Percentiles rank a stretch among this genome's conserved stretches.
These are phyloP conservation scores for Shiraia sp. DNA, from an alignment of 2,329 filamentous ascomycete species.

Conservation along the genomic window DNA sequence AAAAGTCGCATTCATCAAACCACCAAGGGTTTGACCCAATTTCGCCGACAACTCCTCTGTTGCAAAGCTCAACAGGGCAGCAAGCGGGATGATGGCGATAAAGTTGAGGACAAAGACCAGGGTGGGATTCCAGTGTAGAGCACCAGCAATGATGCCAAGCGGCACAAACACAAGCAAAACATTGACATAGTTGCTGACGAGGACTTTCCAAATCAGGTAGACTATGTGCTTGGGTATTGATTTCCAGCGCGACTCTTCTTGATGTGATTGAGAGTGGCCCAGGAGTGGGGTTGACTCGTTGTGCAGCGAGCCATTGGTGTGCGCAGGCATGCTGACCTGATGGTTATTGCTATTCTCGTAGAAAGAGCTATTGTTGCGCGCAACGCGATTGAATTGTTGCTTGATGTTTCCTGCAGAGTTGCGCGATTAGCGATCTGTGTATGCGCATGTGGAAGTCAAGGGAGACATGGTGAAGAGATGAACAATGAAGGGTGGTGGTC, in stretches of 20 bases:
- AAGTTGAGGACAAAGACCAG: slow-evolving; percentile 78
- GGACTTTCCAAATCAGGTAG: slow-evolving; percentile 47
- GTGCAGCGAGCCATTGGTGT: slow-evolving; percentile 30
- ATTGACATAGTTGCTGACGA: slow-evolving; percentile 64
- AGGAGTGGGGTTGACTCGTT: slow-evolving; percentile 38
- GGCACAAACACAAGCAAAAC: slow-evolving; percentile 74
- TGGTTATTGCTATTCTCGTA: slow-evolving; percentile 5
- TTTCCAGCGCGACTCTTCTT: slow-evolving; percentile 33
- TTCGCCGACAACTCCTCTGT: slow-evolving; percentile 76
- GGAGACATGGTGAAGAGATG: no score
- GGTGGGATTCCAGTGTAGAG: slow-evolving; percentile 64
- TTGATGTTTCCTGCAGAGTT: slow-evolving; percentile 38
- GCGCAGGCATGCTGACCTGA: slow-evolving; percentile 24
- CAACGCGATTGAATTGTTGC: slow-evolving; percentile 36
- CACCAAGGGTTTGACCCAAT: slow-evolving; percentile 74
- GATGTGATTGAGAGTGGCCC: slow-evolving; percentile 16
- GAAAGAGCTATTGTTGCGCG: slow-evolving; percentile 26
- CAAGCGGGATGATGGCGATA: slow-evolving; percentile 77
- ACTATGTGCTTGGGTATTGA: slow-evolving; percentile 35
- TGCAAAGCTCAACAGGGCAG: slow-evolving; percentile 73
- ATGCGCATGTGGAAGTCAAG: no score
- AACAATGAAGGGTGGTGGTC: no score
- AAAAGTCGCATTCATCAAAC: slow-evolving; percentile 75
- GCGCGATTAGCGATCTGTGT: slow-evolving; percentile 36
- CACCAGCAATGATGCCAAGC: slow-evolving; percentile 70